Percentiles rank a stretch among this genome's conserved stretches.
Conservation (phyloP, 2,329 filamentous ascomycete genomes). For the Monosporascus sp. region DNA sequence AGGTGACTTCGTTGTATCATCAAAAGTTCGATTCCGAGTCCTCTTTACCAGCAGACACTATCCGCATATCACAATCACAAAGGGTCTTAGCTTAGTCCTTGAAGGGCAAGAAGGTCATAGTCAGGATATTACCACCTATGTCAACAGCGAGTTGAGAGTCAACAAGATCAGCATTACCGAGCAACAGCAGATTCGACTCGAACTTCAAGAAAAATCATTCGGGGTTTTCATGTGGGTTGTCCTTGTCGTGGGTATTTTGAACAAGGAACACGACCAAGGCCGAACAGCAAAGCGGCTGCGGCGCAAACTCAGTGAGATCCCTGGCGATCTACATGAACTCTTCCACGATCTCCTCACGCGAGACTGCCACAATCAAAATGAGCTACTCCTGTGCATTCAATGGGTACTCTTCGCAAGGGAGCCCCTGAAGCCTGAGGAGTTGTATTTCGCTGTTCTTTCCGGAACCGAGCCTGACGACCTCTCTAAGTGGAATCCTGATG, state of each 20-base stretch:
- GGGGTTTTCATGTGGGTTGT: slow-evolving; percentile 37
- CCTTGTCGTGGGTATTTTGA: slow-evolving; percentile 31
- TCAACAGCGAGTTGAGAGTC: slow-evolving; percentile 22
- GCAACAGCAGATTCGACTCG: slow-evolving; percentile 14
- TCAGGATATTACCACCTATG: slow-evolving; percentile 28
- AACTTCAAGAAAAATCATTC: slow-evolving; percentile 30
- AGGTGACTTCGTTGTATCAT: slow-evolving; percentile 18
- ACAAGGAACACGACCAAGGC: slow-evolving; percentile 33
- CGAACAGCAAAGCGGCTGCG: slow-evolving; percentile 20
- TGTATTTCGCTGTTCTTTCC: slow-evolving; percentile 31
- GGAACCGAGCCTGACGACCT: slow-evolving; percentile 13
- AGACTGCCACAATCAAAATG: slow-evolving; percentile 25
- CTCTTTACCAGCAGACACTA: slow-evolving; percentile 38
- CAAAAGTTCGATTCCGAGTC: slow-evolving; percentile 18
- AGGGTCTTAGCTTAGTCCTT: slow-evolving; percentile 24
- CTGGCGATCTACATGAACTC: slow-evolving; percentile 29
- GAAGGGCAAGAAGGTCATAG: slow-evolving; percentile 28
- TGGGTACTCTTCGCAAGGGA: slow-evolving; percentile 34
- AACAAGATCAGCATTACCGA: slow-evolving; percentile 12
- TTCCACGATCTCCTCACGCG: slow-evolving; percentile 35
- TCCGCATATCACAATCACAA: slow-evolving; percentile 26
- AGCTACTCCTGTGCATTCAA: slow-evolving; percentile 29
- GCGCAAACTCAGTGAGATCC: slow-evolving; percentile 32
- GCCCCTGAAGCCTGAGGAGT: slow-evolving; percentile 28
- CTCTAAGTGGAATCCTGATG: slow-evolving; percentile 19